Conservation (phyloP, 1,284 basidiomycete species). For the Calocybe gambosa region DNA sequence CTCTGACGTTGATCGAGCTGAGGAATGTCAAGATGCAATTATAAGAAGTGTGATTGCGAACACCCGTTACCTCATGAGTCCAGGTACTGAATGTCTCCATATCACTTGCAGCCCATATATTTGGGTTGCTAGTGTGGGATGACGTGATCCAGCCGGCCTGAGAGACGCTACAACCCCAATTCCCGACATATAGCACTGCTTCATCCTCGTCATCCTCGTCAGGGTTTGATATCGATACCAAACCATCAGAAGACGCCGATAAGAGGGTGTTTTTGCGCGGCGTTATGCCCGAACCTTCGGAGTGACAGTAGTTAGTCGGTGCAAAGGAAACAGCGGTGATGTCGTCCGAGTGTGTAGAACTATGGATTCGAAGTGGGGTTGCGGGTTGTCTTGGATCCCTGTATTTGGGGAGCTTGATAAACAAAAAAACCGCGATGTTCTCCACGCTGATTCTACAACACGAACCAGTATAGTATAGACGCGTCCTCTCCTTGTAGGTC, state of each 20-base stretch:
- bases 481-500: slow-evolving; percentile 67
- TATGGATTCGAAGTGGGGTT: slow-evolving; percentile 33
- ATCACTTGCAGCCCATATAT: slow-evolving; percentile 71
- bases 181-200: slow-evolving; percentile 58
- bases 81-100: slow-evolving; percentile 82
- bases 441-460: slow-evolving; percentile 22
- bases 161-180: slow-evolving; percentile 71
- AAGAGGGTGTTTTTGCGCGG: slow-evolving; percentile 40
- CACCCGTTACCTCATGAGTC: slow-evolving; percentile 51
- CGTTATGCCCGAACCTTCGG: background rate
- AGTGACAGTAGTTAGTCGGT: slow-evolving; percentile 17
- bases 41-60: background rate
- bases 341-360: slow-evolving; percentile 74
- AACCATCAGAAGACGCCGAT: slow-evolving; percentile 68
- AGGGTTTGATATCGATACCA: slow-evolving; percentile 61
- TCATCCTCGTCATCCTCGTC: slow-evolving; percentile 73
- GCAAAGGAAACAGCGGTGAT: slow-evolving; percentile 62
- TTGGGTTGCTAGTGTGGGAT: slow-evolving; percentile 15
- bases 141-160: slow-evolving; percentile 62
- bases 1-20: slow-evolving; percentile 47
- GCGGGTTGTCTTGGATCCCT: slow-evolving; percentile 50
- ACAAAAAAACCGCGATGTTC: background rate
- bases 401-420: slow-evolving; percentile 4
- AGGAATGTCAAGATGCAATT: background rate
- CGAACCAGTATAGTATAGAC: slow-evolving; percentile 75